phyloP scores from a whole-genome alignment of 345 rosid genomes.

The Gossypium arboreum region DNA sequence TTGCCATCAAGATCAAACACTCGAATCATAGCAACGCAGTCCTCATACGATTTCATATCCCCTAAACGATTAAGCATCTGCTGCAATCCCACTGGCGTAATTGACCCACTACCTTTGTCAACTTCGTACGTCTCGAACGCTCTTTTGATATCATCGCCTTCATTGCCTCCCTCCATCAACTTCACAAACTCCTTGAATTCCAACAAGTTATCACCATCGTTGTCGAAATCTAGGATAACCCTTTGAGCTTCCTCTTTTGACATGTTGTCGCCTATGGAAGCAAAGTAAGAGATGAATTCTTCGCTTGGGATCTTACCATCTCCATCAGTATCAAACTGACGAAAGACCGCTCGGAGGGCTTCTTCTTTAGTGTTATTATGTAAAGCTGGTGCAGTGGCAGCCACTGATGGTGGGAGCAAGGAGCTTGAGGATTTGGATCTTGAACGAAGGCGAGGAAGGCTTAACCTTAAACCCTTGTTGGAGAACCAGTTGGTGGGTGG shows the following conservation, averaged over 20 bases:
- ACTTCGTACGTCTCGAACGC: conserved; percentile 86
- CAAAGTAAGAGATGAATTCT: conserved; percentile 62
- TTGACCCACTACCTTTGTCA: conserved; percentile 71
- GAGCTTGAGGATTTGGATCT: conserved; percentile 5
- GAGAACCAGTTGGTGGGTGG: conserved; percentile 11
- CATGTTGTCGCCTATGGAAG: conserved; percentile 68
- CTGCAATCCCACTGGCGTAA: conserved; percentile 72
- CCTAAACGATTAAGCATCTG: conserved; percentile 60
- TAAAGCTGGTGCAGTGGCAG: neutral
- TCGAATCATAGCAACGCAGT: conserved; percentile 74
- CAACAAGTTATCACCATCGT: conserved; percentile 57
- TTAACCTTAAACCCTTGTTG: conserved; percentile 12
- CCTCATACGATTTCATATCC: conserved; percentile 54
- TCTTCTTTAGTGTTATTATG: conserved; percentile 16
- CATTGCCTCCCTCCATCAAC: conserved; percentile 42
- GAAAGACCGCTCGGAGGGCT: conserved; percentile 55
- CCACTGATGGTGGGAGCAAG: neutral
- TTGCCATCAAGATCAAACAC: conserved; percentile 72
- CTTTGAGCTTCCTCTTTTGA: conserved; percentile 52
- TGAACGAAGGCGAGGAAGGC: conserved; percentile 7
- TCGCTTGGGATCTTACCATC: conserved; percentile 72
- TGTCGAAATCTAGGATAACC: conserved; percentile 53
- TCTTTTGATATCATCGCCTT: conserved; percentile 44
- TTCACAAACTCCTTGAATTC: conserved; percentile 62
- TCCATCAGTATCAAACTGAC: conserved; percentile 54